A percentile compares a stretch with the other conserved stretches of the same genome.
Conservation (phyloP, 768 basidiomycete genomes). For the Cystobasidium ongulense region DNA sequence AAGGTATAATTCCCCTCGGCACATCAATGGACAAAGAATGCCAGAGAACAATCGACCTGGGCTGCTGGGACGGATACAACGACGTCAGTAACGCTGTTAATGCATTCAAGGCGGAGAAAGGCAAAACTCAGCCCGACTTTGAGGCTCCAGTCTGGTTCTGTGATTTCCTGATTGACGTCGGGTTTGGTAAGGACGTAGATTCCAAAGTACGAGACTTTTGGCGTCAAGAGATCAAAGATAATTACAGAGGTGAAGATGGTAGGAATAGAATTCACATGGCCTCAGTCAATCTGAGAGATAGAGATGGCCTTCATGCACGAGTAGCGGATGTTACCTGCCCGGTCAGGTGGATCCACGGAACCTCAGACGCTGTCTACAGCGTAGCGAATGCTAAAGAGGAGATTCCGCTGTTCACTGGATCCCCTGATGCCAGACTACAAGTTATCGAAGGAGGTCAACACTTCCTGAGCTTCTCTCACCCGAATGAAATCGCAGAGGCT, state of each 20-base stretch:
- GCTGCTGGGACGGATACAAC: constrained; percentile 21
- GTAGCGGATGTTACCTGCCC: neutral
- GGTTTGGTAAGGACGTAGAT: constrained; percentile 15
- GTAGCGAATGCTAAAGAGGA: constrained; percentile 23
- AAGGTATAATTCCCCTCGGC: constrained; percentile 7
- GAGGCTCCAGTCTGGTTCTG: neutral
- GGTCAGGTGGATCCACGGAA: constrained; percentile 16
- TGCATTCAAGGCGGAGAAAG: neutral
- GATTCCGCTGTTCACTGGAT: constrained; percentile 16
- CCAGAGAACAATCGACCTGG: neutral
- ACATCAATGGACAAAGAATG: constrained; percentile 24
- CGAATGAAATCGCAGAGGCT: constrained; percentile 16
- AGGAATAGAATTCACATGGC: constrained; percentile 9
- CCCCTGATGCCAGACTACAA: constrained; percentile 4
- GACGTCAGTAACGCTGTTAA: neutral
- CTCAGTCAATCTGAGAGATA: constrained; percentile 16
- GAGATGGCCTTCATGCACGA: constrained; percentile 19
- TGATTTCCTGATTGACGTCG: constrained; percentile 14
- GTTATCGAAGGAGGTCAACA: constrained; percentile 12
- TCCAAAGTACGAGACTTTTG: constrained; percentile 17
- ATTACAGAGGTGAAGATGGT: constrained; percentile 21
- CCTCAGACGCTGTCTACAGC: constrained; percentile 11
- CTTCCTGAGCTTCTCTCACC: constrained; percentile 24
- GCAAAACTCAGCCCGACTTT: neutral
- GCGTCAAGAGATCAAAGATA: constrained; percentile 12